Percentiles rank a stretch among this genome's conserved stretches.
Conservation (phyloP, 2,329 filamentous ascomycete species). For the Cytospora leucostoma region DNA sequence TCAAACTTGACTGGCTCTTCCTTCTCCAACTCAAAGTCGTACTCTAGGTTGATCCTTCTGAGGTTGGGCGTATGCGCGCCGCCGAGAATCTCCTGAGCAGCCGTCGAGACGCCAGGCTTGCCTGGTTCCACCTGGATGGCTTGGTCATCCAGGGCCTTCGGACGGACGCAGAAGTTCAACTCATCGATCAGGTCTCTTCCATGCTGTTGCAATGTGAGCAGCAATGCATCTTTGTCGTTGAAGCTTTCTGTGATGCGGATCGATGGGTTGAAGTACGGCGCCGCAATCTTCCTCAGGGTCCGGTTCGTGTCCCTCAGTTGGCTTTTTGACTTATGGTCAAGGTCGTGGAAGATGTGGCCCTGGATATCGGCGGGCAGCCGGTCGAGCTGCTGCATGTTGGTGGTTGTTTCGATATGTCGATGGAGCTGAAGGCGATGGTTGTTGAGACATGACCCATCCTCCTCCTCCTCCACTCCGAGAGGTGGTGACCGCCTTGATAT, state of each 20-base stretch:
- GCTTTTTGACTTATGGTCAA: conserved; percentile 9
- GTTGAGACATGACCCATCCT: not conserved
- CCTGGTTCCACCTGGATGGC: conserved; percentile 11
- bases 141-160: not conserved
- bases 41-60: conserved; percentile 21
- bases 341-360: not conserved
- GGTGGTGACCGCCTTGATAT: conserved; percentile 17
- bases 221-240: conserved; percentile 16
- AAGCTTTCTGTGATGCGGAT: conserved; percentile 20
- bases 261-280: conserved; percentile 4
- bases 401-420: not conserved
- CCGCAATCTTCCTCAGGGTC: conserved; percentile 13
- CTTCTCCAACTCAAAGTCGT: conserved; percentile 18
- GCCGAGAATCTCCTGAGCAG: conserved; percentile 22
- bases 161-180: conserved; percentile 17
- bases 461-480: not conserved
- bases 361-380: conserved; percentile 18
- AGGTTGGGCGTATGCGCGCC: conserved; percentile 20
- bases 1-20: conserved; percentile 4
- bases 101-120: conserved; percentile 16
- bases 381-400: conserved; percentile 14
- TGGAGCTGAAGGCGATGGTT: not conserved
- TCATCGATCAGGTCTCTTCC: conserved; percentile 20
- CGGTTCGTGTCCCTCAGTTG: not conserved
- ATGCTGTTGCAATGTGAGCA: conserved; percentile 17